A percentile compares a stretch with the other conserved stretches of the same genome.
These are phyloP conservation scores for Aspergillus pseudoterreus DNA, from an alignment of 2,329 filamentous ascomycete species.

Conservation along the genomic window DNA sequence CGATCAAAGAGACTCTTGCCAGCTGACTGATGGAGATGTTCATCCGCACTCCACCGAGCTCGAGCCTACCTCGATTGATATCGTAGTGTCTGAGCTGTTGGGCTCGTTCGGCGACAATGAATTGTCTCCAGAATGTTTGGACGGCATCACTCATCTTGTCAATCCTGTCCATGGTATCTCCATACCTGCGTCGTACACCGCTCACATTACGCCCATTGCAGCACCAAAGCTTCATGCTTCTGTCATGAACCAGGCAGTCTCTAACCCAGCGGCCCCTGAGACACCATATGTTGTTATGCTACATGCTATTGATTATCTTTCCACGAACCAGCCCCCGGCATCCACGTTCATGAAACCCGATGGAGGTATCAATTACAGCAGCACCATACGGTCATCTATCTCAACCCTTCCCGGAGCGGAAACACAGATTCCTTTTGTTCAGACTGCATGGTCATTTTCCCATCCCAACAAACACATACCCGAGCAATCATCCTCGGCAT, in stretches of 20 bases:
- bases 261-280: conserved; percentile 72
- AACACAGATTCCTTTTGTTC: conserved; percentile 35
- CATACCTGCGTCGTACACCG: conserved; percentile 89
- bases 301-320: conserved; percentile 82
- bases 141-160: conserved; percentile 92
- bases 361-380: conserved; percentile 16
- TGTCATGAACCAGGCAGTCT: conserved; percentile 59
- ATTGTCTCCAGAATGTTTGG: conserved; percentile 90
- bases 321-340: conserved; percentile 55
- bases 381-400: conserved; percentile 23
- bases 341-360: conserved; percentile 9
- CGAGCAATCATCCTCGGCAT: conserved; percentile 25
- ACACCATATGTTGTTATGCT: conserved; percentile 95
- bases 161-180: conserved; percentile 78
- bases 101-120: conserved; percentile 96
- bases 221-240: conserved; percentile 83
- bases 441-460: conserved; percentile 44
- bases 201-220: conserved; percentile 86
- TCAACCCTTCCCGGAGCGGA: conserved; percentile 29
- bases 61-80: conserved; percentile 60
- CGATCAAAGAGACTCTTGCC: conserved; percentile 3
- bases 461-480: conserved; percentile 40
- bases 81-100: conserved; percentile 87
- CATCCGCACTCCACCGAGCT: conserved; percentile 41
- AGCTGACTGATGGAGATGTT: conserved; percentile 27